phyloP scores from a whole-genome alignment of 2,329 filamentous ascomycete species.

The Ustilaginoidea virens region DNA sequence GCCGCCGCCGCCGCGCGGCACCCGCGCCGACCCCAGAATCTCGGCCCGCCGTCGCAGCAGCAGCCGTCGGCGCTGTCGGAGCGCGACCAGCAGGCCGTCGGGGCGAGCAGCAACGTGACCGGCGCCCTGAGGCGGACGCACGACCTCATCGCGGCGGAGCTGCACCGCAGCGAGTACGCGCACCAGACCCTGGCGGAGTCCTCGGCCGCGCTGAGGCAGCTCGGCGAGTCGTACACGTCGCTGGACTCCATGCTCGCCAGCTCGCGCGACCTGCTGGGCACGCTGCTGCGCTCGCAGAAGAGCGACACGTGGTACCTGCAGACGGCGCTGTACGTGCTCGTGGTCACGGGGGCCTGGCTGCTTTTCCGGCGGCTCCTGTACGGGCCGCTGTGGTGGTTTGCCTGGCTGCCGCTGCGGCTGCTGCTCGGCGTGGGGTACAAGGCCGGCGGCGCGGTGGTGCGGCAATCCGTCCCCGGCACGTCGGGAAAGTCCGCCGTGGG shows the following conservation, averaged over 20 bases:
- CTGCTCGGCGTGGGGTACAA: constrained; percentile 43
- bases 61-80: constrained; percentile 30
- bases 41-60: too few relatives aligned
- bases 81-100: constrained; percentile 57
- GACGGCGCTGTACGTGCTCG: constrained; percentile 70
- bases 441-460: constrained; percentile 36
- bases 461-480: constrained; percentile 11
- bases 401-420: constrained; percentile 67
- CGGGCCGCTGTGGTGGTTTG: constrained; percentile 77
- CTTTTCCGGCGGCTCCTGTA: constrained; percentile 74
- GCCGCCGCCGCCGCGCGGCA: too few relatives aligned
- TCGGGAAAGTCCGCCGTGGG: constrained; percentile 11
- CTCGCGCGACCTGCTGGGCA: constrained; percentile 60
- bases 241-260: constrained; percentile 64
- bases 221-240: constrained; percentile 67
- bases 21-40: constrained; percentile 17
- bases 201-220: constrained; percentile 63
- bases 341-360: constrained; percentile 69
- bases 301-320: constrained; percentile 97
- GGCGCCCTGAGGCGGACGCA: constrained; percentile 72
- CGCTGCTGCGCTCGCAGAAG: constrained; percentile 76
- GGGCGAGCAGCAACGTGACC: constrained; percentile 72
- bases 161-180: constrained; percentile 76
- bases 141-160: constrained; percentile 69
- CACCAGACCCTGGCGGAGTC: constrained; percentile 77